Conservation (phyloP, 2,329 filamentous ascomycete species). For the Rugonectria rugulosa region DNA sequence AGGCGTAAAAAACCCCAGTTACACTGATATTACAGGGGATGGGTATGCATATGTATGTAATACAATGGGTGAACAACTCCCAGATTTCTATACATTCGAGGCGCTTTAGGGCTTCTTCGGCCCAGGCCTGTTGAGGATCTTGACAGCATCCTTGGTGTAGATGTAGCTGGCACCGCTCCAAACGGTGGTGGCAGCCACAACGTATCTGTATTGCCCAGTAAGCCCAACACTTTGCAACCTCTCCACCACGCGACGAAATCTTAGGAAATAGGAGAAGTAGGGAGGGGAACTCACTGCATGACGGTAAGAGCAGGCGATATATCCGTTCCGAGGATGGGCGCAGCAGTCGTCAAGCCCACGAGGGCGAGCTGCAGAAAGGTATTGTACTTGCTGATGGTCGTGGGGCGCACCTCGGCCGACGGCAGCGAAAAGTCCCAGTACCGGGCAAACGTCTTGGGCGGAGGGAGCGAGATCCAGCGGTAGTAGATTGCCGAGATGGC, state of each 20-base stretch:
- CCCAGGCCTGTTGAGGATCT: slow-evolving; percentile 67
- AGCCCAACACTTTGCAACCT: background rate
- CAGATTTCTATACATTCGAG: background rate
- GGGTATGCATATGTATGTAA: background rate
- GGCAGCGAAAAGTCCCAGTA: slow-evolving; percentile 99
- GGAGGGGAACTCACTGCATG: slow-evolving; percentile 64
- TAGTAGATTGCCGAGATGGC: slow-evolving; percentile 92
- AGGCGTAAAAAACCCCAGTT: background rate
- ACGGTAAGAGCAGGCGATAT: slow-evolving; percentile 62
- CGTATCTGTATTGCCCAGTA: slow-evolving; percentile 63
- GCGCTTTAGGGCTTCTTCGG: slow-evolving; percentile 27
- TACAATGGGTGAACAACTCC: background rate
- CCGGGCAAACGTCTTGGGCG: slow-evolving; percentile 87
- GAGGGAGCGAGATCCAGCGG: slow-evolving; percentile 91
- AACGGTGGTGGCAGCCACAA: slow-evolving; percentile 87
- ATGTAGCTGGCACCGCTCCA: slow-evolving; percentile 96
- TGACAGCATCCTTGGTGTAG: slow-evolving; percentile 89
- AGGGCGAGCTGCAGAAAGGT: slow-evolving; percentile 90
- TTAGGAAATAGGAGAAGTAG: background rate
- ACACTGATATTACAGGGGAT: slow-evolving; percentile 10
- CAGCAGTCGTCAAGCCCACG: slow-evolving; percentile 82
- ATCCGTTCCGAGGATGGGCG: slow-evolving; percentile 75
- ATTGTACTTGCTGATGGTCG: slow-evolving; percentile 88
- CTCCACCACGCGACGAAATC: too few relatives aligned
- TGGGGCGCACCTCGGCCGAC: slow-evolving; percentile 83